Percentiles rank a stretch among this genome's conserved stretches.
Conservation (phyloP, 2,329 filamentous ascomycete genomes). For the Pseudogymnoascus sp. region DNA sequence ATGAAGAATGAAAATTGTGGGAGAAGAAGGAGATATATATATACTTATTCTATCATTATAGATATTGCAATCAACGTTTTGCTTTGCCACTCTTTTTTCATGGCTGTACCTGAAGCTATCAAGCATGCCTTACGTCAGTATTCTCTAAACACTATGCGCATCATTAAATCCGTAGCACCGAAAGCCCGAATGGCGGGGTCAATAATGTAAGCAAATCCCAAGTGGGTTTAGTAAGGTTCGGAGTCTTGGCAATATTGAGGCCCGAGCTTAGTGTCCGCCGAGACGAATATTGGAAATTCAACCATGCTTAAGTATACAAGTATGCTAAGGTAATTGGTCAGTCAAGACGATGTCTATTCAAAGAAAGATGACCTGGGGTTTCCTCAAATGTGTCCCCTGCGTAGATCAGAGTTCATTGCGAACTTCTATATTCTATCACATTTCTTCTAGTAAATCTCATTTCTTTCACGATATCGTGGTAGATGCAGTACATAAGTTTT, state of each 20-base stretch:
- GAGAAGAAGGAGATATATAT: background rate
- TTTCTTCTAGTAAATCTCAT: background rate
- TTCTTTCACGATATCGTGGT: background rate
- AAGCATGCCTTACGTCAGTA: background rate
- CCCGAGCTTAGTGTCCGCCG: background rate
- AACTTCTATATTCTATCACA: slow-evolving; percentile 3
- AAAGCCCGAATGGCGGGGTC: background rate
- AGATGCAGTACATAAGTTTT: background rate
- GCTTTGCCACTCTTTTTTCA: background rate
- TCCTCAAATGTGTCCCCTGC: background rate
- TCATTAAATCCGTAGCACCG: background rate
- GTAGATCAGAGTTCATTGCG: background rate
- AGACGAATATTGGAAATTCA: background rate
- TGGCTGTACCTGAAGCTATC: background rate
- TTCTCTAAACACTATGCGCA: background rate
- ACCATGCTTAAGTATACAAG: too few species aligned
- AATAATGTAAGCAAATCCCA: background rate
- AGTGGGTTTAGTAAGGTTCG: background rate
- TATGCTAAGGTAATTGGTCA: too few species aligned
- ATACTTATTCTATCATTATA: background rate
- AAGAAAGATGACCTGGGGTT: background rate
- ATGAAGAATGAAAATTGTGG: background rate
- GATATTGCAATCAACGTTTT: background rate
- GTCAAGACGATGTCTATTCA: background rate
- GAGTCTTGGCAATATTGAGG: background rate